Conservation (phyloP, 208 protist species). For the Trypanosomatidae sp. region DNA sequence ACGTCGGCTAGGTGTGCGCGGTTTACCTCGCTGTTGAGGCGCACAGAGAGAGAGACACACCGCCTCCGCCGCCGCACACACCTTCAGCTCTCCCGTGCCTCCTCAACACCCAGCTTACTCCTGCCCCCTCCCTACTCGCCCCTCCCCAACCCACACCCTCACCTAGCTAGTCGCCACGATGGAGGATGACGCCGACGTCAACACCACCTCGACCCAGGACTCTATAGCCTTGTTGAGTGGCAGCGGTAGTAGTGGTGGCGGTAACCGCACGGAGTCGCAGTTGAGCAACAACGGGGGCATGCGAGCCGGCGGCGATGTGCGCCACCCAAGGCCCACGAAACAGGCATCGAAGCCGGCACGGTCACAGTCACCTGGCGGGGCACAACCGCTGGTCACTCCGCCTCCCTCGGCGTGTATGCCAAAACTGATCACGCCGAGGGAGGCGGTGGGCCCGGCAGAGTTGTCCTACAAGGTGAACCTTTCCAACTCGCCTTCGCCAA, state of each 20-base stretch:
- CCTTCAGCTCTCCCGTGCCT: background rate
- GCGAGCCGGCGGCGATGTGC: constrained; percentile 2
- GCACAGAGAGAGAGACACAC: background rate
- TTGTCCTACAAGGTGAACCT: background rate
- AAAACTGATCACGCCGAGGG: background rate
- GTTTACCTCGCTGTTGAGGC: background rate
- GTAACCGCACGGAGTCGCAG: background rate
- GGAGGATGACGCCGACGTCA: constrained; percentile 10
- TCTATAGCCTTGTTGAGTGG: constrained; percentile 17
- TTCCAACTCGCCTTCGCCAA: background rate
- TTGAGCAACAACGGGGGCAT: background rate
- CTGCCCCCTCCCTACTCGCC: background rate
- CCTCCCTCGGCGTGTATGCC: background rate
- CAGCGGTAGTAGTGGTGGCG: background rate
- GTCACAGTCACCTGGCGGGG: background rate
- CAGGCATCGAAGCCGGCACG: background rate
- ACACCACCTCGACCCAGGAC: constrained; percentile 24
- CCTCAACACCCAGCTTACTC: background rate
- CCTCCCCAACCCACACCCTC: background rate
- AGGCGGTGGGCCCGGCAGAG: background rate
- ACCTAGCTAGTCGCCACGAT: background rate
- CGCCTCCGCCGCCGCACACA: background rate
- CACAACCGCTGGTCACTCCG: background rate
- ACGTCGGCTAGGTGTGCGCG: background rate
- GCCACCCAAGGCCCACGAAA: background rate